These are phyloP conservation scores for Beauveria rudraprayagi DNA, from an alignment of 2,329 filamentous ascomycete species.

Conservation along the genomic window DNA sequence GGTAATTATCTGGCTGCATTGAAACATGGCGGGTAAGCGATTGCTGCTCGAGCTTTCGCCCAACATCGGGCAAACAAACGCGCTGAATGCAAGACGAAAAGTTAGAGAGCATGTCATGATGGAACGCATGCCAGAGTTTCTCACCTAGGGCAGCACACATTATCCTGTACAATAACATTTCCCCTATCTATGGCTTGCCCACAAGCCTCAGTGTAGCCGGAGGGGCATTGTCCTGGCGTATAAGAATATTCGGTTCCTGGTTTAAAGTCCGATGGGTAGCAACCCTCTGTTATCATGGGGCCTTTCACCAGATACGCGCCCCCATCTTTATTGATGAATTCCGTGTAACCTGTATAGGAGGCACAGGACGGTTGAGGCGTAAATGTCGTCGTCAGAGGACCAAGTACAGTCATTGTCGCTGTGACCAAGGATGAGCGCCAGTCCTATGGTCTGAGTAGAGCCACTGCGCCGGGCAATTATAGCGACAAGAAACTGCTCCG, in stretches of 20 bases:
- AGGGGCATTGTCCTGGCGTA: neutral
- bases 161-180: neutral
- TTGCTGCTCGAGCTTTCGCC: neutral
- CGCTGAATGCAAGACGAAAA: neutral
- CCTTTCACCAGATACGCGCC: neutral
- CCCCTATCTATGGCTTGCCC: neutral
- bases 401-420: neutral
- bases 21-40: neutral
- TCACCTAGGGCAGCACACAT: neutral
- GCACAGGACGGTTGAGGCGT: neutral
- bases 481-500: no score
- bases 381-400: neutral
- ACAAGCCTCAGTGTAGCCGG: neutral
- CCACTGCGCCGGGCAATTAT: neutral
- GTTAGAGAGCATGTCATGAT: neutral
- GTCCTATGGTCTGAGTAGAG: neutral
- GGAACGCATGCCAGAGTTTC: neutral
- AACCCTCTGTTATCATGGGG: neutral
- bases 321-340: neutral
- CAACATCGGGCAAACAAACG: neutral
- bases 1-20: neutral
- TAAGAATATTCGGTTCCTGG: neutral
- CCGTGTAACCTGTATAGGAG: neutral
- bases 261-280: neutral
- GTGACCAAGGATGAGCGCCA: neutral